Conservation (phyloP, 2,329 filamentous ascomycete species). For the Colletotrichum melonis region DNA sequence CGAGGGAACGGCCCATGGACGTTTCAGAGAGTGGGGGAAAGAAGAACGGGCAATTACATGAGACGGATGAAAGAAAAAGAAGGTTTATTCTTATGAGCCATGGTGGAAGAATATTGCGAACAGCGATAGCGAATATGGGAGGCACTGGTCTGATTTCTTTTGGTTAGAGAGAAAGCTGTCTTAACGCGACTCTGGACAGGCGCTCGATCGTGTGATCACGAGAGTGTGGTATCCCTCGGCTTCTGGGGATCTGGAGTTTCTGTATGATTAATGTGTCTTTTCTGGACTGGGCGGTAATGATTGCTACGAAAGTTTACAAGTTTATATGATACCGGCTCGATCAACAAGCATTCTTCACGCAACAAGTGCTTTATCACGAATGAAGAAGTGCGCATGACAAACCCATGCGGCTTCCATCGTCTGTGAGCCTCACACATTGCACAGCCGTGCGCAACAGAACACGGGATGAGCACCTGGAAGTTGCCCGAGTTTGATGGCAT, state of each 20-base stretch:
- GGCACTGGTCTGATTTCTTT: background rate
- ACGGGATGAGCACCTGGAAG: background rate
- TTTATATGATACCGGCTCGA: background rate
- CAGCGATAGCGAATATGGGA: conserved; percentile 1
- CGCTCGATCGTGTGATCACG: background rate
- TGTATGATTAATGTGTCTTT: background rate
- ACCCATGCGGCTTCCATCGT: background rate
- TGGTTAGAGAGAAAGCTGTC: background rate
- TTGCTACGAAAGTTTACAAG: conserved; percentile 8
- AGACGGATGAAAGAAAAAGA: background rate
- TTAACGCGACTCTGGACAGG: too few relatives aligned
- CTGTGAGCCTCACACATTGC: background rate
- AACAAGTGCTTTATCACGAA: background rate
- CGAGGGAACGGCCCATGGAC: background rate
- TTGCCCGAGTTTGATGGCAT: background rate
- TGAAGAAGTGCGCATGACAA: background rate
- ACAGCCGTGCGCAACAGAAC: background rate
- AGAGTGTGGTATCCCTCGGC: background rate
- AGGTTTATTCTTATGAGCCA: background rate
- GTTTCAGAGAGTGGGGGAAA: conserved; percentile 4
- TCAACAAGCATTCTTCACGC: background rate
- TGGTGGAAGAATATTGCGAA: background rate
- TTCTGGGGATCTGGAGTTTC: conserved; percentile 3
- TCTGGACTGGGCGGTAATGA: conserved; percentile 11
- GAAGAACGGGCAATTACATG: background rate